Evolutionary conservation across 2,329 filamentous ascomycete species (phyloP), one percentile per base, ranked within the genome.

Genomic region (Colletotrichum tamarilloi): DNA sequence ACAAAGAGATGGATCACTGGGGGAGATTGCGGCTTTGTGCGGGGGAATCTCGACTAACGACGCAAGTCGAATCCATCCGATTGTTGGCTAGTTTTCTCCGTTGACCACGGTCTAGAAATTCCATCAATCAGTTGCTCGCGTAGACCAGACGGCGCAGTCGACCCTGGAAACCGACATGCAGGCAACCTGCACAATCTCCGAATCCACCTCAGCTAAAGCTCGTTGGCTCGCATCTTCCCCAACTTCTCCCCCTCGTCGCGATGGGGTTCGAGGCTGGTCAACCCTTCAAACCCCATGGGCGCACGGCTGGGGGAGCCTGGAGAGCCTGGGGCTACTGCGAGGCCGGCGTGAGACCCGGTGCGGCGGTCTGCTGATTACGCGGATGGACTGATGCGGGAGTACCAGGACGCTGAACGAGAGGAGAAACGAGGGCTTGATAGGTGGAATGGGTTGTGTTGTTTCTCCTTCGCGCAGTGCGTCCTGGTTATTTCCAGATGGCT

Each of bases 141-240:
- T 62, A 22, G 30, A 49, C 7, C 28, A 57, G 19, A 69, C 32
- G 26, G 60, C 49, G 55, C 67, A 22, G 28, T 64, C 16, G 24
- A 70, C 67, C 66, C 66, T 26, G 19, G 60, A 32, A 56, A 22
- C 35, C 60, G 8, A 62, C 58, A 65, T 73, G 70, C 70, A 58
- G 70, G 59, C 66, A 32, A 56, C 22, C 55, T 64, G 60, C 60
- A 73, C 70, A 73, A 70, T 73, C 70, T 65, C 70, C 70, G 67
- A 73, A 65, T 57, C 56, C 70, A 35, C 66, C 42, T 70, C 55
- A 35, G 60, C 70, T 65, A 14, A 28, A 55, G 38, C 30, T 26
- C 32, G 46, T 60, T 24, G 14, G 30, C 38, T 55, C 42, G 53
- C 70, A 52, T 59, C 59, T 56, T 69, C 66, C 60, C 70, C 70